Conservation (phyloP, 2,329 filamentous ascomycete species). For the Aureobasidium sp. region DNA sequence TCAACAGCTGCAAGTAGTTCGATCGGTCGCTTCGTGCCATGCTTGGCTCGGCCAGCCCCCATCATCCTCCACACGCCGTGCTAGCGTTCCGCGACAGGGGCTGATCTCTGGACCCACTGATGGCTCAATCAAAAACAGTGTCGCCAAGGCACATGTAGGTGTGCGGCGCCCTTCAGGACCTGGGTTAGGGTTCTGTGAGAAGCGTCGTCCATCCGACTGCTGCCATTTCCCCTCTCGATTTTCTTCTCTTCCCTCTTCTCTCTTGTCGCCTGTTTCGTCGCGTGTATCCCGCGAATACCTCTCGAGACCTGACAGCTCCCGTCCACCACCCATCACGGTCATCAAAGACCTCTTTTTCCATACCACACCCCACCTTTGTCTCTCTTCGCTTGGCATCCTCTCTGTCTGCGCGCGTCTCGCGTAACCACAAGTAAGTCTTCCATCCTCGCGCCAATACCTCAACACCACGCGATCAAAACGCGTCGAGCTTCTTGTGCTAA, state of each 20-base stretch:
- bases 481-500: neutral
- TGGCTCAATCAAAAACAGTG: constrained; percentile 5
- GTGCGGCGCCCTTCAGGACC: neutral
- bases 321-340: neutral
- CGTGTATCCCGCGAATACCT: constrained; percentile 1
- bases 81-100: neutral
- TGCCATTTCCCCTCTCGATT: constrained; percentile 12
- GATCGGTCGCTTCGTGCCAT: neutral
- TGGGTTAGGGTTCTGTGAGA: constrained; percentile 13
- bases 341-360: neutral
- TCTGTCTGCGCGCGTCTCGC: constrained; percentile 15
- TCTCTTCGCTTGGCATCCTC: constrained; percentile 13
- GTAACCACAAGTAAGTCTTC: constrained; percentile 3
- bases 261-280: constrained; percentile 14
- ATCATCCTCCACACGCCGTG: constrained; percentile 1
- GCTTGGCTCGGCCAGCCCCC: constrained; percentile 5
- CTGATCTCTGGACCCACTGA: neutral
- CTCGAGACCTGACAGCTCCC: neutral
- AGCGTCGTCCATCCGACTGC: constrained; percentile 10
- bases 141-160: constrained; percentile 1
- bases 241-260: constrained; percentile 14
- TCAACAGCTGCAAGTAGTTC: neutral
- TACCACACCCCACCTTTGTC: constrained; percentile 4
- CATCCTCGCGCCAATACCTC: neutral
- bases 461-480: neutral